These are phyloP conservation scores for Elongisporangium prolatum DNA, from an alignment of 352 stramenopile genomes.

Conservation along the genomic window DNA sequence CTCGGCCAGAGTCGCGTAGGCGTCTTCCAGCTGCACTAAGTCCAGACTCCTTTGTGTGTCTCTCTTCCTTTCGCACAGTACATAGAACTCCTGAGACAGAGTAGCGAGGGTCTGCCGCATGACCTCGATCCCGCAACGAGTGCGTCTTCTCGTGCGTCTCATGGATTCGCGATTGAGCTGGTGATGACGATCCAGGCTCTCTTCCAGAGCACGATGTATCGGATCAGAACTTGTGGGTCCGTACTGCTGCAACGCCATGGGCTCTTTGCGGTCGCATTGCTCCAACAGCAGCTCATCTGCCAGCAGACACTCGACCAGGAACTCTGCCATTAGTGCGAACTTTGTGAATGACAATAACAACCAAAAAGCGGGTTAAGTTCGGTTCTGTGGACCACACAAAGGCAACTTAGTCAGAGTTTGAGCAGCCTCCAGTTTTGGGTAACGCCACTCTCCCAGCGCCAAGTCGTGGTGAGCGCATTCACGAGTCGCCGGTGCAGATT, in stretches of 20 bases:
- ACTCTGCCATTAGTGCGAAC: not conserved
- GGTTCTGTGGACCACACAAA: too few species aligned
- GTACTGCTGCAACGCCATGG: not conserved
- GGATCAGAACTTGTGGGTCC: too few species aligned
- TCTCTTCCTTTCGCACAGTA: not conserved
- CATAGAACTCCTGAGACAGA: not conserved
- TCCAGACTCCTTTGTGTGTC: not conserved
- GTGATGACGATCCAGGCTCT: not conserved
- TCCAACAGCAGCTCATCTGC: not conserved
- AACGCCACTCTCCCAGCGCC: not conserved
- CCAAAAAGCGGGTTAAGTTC: too few species aligned
- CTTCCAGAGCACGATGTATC: too few species aligned
- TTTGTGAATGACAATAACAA: not conserved
- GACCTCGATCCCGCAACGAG: not conserved
- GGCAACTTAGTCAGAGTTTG: not conserved
- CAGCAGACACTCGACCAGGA: not conserved
- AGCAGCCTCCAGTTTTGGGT: not conserved
- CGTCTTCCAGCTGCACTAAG: not conserved
- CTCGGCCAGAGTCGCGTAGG: not conserved
- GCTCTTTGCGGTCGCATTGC: not conserved
- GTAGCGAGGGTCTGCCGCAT: not conserved
- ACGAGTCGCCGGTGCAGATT: not conserved
- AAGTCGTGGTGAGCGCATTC: not conserved
- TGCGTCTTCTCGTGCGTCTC: not conserved
- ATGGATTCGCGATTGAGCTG: not conserved